Evolutionary conservation across 1,284 basidiomycete genomes (phyloP).

Genomic region (Ganoderma sp.): DNA sequence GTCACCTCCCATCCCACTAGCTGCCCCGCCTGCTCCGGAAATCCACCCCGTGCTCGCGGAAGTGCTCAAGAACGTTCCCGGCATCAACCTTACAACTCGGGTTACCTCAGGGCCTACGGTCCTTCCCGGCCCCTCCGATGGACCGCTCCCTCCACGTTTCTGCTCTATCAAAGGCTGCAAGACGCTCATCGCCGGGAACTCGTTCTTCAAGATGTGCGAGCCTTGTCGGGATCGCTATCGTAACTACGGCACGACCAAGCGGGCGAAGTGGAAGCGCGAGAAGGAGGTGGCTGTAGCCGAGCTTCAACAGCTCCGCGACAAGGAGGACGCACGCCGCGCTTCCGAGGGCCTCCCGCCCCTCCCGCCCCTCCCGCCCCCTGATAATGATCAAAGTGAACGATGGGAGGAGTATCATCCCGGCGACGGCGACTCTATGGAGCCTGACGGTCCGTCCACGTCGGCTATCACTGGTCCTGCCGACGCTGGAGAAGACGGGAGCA

Average conservation of each 20-base stretch:
- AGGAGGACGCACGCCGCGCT: conserved; percentile 48
- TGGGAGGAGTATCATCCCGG: conserved; percentile 23
- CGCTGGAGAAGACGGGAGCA: not conserved
- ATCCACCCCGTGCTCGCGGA: conserved; percentile 30
- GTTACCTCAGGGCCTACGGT: conserved; percentile 31
- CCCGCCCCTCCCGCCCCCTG: conserved; percentile 31
- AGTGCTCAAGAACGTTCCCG: conserved; percentile 25
- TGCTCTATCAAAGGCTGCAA: conserved; percentile 65
- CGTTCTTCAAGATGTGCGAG: conserved; percentile 62
- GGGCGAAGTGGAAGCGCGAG: conserved; percentile 58
- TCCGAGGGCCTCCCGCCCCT: conserved; percentile 44
- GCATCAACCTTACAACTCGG: conserved; percentile 28
- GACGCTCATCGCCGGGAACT: conserved; percentile 45
- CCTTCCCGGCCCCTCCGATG: conserved; percentile 22
- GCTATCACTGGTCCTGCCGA: not conserved
- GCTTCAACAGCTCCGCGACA: conserved; percentile 44
- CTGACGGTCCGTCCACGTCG: conserved; percentile 1
- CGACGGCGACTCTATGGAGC: not conserved
- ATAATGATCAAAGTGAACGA: conserved; percentile 19
- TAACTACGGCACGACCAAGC: conserved; percentile 59
- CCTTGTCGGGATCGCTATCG: conserved; percentile 56
- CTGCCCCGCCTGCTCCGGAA: conserved; percentile 24
- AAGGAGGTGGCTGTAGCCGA: conserved; percentile 51
- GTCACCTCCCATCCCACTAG: conserved; percentile 12
- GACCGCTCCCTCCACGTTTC: conserved; percentile 42